phyloP scores from a whole-genome alignment of 2,329 filamentous ascomycete genomes.

The Daldinia sp. region DNA sequence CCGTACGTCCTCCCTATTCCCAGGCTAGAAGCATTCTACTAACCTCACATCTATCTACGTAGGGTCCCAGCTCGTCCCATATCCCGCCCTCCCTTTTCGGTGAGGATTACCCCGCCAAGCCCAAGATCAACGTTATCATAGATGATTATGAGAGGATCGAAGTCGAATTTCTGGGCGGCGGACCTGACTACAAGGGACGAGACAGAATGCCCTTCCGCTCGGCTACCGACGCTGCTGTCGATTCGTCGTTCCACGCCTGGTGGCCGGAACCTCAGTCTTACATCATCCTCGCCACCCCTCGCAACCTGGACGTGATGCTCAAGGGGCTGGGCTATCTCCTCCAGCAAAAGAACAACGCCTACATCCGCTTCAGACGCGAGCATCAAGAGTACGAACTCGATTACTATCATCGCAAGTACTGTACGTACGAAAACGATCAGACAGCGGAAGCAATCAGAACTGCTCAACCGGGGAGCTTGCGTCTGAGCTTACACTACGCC shows the following conservation, averaged over 20 bases:
- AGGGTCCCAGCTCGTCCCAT: not conserved
- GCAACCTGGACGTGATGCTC: too few species aligned
- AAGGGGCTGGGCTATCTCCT: too few species aligned
- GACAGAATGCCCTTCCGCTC: not conserved
- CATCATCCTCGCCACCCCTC: too few species aligned
- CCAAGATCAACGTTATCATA: not conserved
- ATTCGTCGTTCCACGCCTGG: too few species aligned
- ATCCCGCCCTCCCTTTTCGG: not conserved
- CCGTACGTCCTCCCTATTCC: not conserved
- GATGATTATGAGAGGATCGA: not conserved
- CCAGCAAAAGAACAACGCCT: too few species aligned
- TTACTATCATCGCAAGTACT: too few species aligned
- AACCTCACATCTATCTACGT: not conserved
- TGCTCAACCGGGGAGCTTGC: not conserved
- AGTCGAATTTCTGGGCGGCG: not conserved
- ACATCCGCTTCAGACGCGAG: too few species aligned
- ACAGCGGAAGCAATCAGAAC: too few species aligned
- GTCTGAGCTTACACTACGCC: not conserved
- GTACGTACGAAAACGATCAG: too few species aligned
- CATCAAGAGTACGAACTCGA: too few species aligned
- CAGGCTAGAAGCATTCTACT: not conserved
- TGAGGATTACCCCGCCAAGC: not conserved
- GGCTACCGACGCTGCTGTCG: too few species aligned
- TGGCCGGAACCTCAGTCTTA: too few species aligned
- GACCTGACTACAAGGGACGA: not conserved